Evolutionary conservation across 1,139 yeast species (phyloP).

Genomic region (Hyphopichia burtonii): DNA sequence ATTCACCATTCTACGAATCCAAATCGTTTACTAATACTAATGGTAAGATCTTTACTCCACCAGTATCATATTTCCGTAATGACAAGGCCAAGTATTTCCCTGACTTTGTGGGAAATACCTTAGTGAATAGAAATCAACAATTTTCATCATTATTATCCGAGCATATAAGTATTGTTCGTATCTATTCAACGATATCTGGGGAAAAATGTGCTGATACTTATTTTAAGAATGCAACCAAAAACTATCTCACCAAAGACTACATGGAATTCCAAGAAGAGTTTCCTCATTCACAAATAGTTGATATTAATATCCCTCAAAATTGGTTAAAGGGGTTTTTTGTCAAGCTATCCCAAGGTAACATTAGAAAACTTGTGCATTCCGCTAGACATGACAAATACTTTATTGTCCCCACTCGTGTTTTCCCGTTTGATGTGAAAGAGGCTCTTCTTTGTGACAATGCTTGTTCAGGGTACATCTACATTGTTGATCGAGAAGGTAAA

Average conservation of each 20-base stretch:
- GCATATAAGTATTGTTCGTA: slow-evolving; percentile 62
- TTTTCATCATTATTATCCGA: slow-evolving; percentile 40
- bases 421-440: slow-evolving; percentile 60
- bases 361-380: slow-evolving; percentile 43
- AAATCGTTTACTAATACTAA: slow-evolving; percentile 75
- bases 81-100: slow-evolving; percentile 86
- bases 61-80: slow-evolving; percentile 67
- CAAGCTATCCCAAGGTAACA: slow-evolving; percentile 47
- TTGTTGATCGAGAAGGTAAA: slow-evolving; percentile 69
- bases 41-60: slow-evolving; percentile 84
- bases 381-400: slow-evolving; percentile 61
- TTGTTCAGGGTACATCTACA: slow-evolving; percentile 79
- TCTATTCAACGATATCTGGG: slow-evolving; percentile 72
- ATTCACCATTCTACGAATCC: slow-evolving; percentile 84
- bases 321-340: slow-evolving; percentile 65
- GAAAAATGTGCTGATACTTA: slow-evolving; percentile 64
- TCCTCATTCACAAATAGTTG: slow-evolving; percentile 68
- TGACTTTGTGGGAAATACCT: slow-evolving; percentile 64
- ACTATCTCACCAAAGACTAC: slow-evolving; percentile 33
- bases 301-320: slow-evolving; percentile 72
- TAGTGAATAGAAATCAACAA: slow-evolving; percentile 41
- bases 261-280: slow-evolving; percentile 28
- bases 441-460: slow-evolving; percentile 67
- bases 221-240: slow-evolving; percentile 44
- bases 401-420: slow-evolving; percentile 58